phyloP scores from a whole-genome alignment of 1,284 basidiomycete genomes.

The Macrocystidia cucumis region DNA sequence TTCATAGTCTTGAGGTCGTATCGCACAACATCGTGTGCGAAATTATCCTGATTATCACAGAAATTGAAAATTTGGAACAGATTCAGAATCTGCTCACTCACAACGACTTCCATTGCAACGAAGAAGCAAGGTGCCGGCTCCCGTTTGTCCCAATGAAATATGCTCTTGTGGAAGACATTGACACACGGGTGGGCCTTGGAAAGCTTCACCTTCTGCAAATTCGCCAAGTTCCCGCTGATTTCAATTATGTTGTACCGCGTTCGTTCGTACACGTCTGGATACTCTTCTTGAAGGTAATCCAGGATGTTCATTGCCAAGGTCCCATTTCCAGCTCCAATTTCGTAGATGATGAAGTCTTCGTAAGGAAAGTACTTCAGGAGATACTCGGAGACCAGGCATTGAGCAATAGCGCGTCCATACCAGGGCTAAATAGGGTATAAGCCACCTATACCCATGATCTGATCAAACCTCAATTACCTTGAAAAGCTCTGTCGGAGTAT shows the following conservation, averaged over 20 bases:
- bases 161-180: constrained; percentile 72
- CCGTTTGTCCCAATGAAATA: constrained; percentile 79
- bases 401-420: constrained; percentile 88
- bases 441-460: constrained; percentile 1
- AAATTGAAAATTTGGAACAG: not conserved
- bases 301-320: constrained; percentile 89
- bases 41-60: constrained; percentile 66
- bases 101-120: constrained; percentile 91
- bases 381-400: constrained; percentile 87
- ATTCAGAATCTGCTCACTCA: constrained; percentile 38
- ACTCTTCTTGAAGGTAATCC: constrained; percentile 66
- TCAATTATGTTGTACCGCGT: constrained; percentile 93
- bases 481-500: constrained; percentile 97
- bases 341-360: constrained; percentile 93
- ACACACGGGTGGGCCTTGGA: constrained; percentile 52
- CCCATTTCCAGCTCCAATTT: constrained; percentile 97
- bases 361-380: constrained; percentile 93
- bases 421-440: constrained; percentile 58
- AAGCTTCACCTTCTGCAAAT: constrained; percentile 63
- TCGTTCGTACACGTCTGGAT: constrained; percentile 89
- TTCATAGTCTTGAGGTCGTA: constrained; percentile 75
- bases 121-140: constrained; percentile 88
- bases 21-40: constrained; percentile 92
- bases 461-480: constrained; percentile 54
- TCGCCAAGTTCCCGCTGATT: constrained; percentile 77